Conservation (phyloP, 1,139 yeast species). For the Lodderomyces theae region DNA sequence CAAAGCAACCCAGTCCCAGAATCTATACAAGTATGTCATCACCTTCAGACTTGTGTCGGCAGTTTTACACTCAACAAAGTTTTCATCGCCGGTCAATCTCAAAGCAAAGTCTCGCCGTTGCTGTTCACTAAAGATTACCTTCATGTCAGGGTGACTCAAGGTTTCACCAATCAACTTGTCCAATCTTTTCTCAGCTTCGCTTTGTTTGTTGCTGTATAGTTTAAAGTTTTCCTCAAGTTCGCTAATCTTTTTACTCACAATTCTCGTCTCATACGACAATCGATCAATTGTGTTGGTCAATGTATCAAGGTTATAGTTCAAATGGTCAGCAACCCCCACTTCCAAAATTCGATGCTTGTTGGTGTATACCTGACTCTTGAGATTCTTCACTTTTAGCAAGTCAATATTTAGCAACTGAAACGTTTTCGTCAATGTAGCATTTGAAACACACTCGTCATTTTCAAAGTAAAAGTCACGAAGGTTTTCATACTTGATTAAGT, state of each 20-base stretch:
- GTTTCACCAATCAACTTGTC: conserved; percentile 34
- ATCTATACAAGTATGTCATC: background rate
- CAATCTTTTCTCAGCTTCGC: conserved; percentile 33
- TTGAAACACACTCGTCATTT: conserved; percentile 13
- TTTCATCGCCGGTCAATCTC: conserved; percentile 24
- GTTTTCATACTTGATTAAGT: conserved; percentile 22
- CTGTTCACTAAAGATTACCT: conserved; percentile 28
- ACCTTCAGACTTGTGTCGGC: conserved; percentile 13
- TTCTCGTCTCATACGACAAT: conserved; percentile 73
- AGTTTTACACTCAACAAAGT: conserved; percentile 7
- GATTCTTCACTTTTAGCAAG: conserved; percentile 28
- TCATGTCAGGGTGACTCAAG: conserved; percentile 34
- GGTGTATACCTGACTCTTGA: conserved; percentile 27
- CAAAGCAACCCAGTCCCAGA: background rate
- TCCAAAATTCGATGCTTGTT: conserved; percentile 31
- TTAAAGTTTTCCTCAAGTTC: conserved; percentile 73
- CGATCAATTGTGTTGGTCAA: conserved; percentile 72
- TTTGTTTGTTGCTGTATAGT: conserved; percentile 33
- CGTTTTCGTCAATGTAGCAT: conserved; percentile 21
- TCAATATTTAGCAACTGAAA: conserved; percentile 33
- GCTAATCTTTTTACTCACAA: conserved; percentile 66
- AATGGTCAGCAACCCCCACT: conserved; percentile 30
- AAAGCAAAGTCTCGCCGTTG: conserved; percentile 30
- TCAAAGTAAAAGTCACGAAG: conserved; percentile 16
- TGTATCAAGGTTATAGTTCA: conserved; percentile 55